Evolutionary conservation across 805 yeast genomes (phyloP).

Genomic region (Candida cerambycidarum): DNA sequence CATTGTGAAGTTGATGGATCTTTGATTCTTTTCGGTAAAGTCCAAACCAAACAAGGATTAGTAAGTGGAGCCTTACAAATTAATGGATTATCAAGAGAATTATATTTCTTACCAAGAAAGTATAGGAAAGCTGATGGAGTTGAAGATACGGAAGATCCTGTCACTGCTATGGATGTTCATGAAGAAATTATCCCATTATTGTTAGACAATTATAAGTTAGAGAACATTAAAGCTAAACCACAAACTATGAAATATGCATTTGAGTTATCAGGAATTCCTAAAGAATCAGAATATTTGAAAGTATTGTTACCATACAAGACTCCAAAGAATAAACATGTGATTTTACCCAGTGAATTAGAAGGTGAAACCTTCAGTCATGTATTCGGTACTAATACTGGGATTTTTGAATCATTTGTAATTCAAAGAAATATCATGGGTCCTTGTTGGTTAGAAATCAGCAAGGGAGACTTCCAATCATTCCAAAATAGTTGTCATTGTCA

Average conservation of each 20-base stretch:
- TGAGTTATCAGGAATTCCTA: constrained; percentile 78
- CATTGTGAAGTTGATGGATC: constrained; percentile 73
- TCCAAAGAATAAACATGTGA: constrained; percentile 48
- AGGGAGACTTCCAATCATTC: constrained; percentile 58
- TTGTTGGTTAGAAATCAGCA: constrained; percentile 82
- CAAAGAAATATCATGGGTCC: constrained; percentile 93
- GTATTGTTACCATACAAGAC: constrained; percentile 74
- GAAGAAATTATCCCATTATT: constrained; percentile 72
- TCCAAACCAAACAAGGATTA: constrained; percentile 56
- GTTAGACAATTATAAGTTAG: constrained; percentile 60
- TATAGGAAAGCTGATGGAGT: constrained; percentile 42
- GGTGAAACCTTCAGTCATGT: constrained; percentile 78
- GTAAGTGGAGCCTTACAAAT: constrained; percentile 80
- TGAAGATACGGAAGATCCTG: constrained; percentile 33
- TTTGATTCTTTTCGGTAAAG: constrained; percentile 78
- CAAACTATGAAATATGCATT: constrained; percentile 82
- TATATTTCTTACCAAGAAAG: constrained; percentile 74
- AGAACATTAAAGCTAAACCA: constrained; percentile 65
- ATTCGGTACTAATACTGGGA: constrained; percentile 71
- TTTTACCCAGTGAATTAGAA: constrained; percentile 59
- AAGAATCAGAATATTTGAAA: constrained; percentile 75
- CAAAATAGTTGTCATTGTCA: constrained; percentile 76
- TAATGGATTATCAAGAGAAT: constrained; percentile 64
- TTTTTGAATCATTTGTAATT: constrained; percentile 84
- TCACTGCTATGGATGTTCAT: constrained; percentile 64